Evolutionary conservation across 805 yeast genomes (phyloP), one percentile per base, ranked within the genome.

Genomic region (Hanseniaspora taiwanica): DNA sequence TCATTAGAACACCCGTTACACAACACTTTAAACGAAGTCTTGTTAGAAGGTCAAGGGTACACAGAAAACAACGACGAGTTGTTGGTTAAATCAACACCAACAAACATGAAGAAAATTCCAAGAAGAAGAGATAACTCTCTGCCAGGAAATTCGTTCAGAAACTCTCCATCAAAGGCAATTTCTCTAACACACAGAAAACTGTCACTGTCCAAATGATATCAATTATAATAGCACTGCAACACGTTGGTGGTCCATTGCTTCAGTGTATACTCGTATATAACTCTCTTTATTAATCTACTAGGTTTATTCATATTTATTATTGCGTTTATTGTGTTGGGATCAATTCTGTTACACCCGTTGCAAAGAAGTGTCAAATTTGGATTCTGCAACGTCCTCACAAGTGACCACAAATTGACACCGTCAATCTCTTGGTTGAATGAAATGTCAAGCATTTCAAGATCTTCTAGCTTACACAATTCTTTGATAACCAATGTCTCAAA

Each of bases 161-260:
- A 29, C 33, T n/a, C 16, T n/a, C 18, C 33, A 13, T 29, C 33
- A 29, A 29, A 29, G 6, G 18, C 33, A 14, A 29, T 29, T 10
- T 16, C 18, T 4, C 6, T 29, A 13, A 29, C 16, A 29, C 33
- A 29, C 33, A 29, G 33, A 29, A 12, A 33, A 18, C 12, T 18
- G 23, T 19, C 24, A 18, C 24, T 33, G 12, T 33, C 24, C n/a
- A 33, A 18, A 33, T 33, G 19, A 14, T 33, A 8, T 33, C 24
- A 33, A 12, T 9, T 19, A 16, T 19, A 18, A 19, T 33, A 33
- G 23, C 21, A 10, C n/a, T 57, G 57, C 2, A 50, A 31, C 1
- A 62, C 59, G 38, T 54, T 54, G 33, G 38, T 44, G 27, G 45
- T 48, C 63, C 63, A 58, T n/a, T 39, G 32, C 24, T 49, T 51